Evolutionary conservation across 768 basidiomycete species (phyloP).

Genomic region (Scleroderma citrinum): DNA sequence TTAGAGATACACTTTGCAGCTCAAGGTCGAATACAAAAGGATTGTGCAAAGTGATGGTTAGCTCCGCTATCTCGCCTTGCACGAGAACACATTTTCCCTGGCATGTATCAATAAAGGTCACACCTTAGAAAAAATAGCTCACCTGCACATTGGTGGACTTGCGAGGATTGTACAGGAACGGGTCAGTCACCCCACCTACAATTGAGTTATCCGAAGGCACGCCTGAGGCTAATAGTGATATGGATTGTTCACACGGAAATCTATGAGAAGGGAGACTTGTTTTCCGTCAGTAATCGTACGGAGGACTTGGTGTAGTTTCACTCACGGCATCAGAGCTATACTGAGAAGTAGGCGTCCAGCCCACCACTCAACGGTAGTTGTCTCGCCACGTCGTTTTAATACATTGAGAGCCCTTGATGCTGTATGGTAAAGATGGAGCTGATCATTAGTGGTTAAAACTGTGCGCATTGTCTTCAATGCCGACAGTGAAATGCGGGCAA

Average conservation of each 20-base stretch:
- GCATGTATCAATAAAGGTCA: neutral
- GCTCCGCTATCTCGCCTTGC: conserved; percentile 77
- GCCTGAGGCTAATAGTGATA: conserved; percentile 44
- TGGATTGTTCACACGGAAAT: conserved; percentile 66
- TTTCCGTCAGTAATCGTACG: conserved; percentile 4
- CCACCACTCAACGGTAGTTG: conserved; percentile 78
- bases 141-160: conserved; percentile 56
- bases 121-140: conserved; percentile 9
- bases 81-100: conserved; percentile 64
- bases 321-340: conserved; percentile 74
- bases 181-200: conserved; percentile 58
- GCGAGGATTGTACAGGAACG: conserved; percentile 91
- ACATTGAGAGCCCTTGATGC: conserved; percentile 68
- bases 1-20: conserved; percentile 71
- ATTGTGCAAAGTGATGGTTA: conserved; percentile 82
- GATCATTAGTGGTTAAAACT: conserved; percentile 69
- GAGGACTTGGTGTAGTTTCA: conserved; percentile 1
- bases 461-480: conserved; percentile 69
- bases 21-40: conserved; percentile 92
- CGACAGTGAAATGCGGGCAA: conserved; percentile 87
- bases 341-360: conserved; percentile 73
- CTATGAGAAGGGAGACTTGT: conserved; percentile 65
- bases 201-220: conserved; percentile 39
- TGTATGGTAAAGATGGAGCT: conserved; percentile 70
- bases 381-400: conserved; percentile 72